phyloP scores from a whole-genome alignment of 1,139 yeast genomes.

The Nakaseomyces kungkrabaensis region DNA sequence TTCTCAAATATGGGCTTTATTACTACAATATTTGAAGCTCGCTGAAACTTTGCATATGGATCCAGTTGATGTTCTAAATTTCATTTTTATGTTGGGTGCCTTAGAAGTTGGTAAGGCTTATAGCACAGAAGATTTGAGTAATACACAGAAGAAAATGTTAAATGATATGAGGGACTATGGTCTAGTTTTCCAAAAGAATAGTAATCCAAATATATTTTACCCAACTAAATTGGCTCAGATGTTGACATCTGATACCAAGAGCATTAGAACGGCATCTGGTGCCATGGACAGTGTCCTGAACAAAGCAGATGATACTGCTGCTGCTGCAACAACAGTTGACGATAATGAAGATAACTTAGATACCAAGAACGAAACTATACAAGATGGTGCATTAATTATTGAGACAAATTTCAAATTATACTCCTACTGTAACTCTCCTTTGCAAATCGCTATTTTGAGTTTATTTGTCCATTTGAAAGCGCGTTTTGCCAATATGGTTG shows the following conservation, averaged over 20 bases:
- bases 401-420: conserved; percentile 91
- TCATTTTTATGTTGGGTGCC: conserved; percentile 87
- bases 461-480: conserved; percentile 77
- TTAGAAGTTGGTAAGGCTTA: conserved; percentile 85
- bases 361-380: conserved; percentile 13
- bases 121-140: conserved; percentile 57
- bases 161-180: conserved; percentile 90
- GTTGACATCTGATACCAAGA: conserved; percentile 72
- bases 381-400: conserved; percentile 62
- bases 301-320: conserved; percentile 8
- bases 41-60: conserved; percentile 84
- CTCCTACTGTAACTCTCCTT: conserved; percentile 90
- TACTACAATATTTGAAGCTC: conserved; percentile 77
- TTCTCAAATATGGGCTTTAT: conserved; percentile 89
- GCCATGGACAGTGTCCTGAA: conserved; percentile 53
- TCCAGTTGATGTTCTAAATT: conserved; percentile 90
- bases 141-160: conserved; percentile 77
- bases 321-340: conserved; percentile 20
- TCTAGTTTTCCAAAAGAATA: conserved; percentile 65
- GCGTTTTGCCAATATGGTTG: conserved; percentile 83
- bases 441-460: conserved; percentile 87
- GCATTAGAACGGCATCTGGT: conserved; percentile 57
- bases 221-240: conserved; percentile 91
- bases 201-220: conserved; percentile 57
- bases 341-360: conserved; percentile 19